A percentile compares a stretch with the other conserved stretches of the same genome.
phyloP scores from a whole-genome alignment of 495 filamentous ascomycete genomes.

The Neurospora hispaniola region DNA sequence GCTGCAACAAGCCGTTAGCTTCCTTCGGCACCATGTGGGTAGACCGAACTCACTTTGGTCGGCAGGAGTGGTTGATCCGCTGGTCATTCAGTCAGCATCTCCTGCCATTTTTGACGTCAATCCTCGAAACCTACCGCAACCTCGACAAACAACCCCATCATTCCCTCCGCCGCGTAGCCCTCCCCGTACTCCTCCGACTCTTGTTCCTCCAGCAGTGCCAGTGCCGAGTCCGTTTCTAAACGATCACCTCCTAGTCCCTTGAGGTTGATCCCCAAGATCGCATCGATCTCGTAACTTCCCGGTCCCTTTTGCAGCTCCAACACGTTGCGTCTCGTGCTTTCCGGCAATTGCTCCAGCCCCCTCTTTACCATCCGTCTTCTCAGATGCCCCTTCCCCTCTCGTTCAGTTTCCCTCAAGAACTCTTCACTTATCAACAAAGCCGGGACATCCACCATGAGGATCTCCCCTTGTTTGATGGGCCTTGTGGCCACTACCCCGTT shows the following conservation, averaged over 20 bases:
- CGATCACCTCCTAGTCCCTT: slow-evolving; percentile 14
- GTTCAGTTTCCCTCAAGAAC: slow-evolving; percentile 16
- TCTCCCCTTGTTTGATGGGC: slow-evolving; percentile 23
- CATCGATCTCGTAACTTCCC: slow-evolving; percentile 28
- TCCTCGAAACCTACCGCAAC: slow-evolving; percentile 20
- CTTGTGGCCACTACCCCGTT: slow-evolving; percentile 27
- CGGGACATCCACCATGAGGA: slow-evolving; percentile 30
- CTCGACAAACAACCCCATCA: slow-evolving; percentile 26
- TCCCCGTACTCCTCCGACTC: accelerated
- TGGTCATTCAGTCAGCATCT: slow-evolving; percentile 5
- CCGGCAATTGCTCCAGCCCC: slow-evolving; percentile 25
- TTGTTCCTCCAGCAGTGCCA: neutral
- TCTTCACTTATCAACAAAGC: slow-evolving; percentile 22
- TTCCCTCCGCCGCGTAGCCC: neutral
- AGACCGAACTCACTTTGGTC: slow-evolving; percentile 27
- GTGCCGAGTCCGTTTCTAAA: neutral
- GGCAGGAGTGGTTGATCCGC: slow-evolving; percentile 35
- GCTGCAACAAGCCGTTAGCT: slow-evolving; percentile 13
- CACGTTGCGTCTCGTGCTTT: slow-evolving; percentile 16
- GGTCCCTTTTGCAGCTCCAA: neutral
- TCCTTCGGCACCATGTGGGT: neutral
- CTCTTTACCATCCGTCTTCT: slow-evolving; percentile 24
- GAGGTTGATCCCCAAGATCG: slow-evolving; percentile 29
- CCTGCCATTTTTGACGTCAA: neutral
- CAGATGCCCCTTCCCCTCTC: slow-evolving; percentile 9